Conservation (phyloP, 257 asterid species). For the Solanum lycopersicoides region DNA sequence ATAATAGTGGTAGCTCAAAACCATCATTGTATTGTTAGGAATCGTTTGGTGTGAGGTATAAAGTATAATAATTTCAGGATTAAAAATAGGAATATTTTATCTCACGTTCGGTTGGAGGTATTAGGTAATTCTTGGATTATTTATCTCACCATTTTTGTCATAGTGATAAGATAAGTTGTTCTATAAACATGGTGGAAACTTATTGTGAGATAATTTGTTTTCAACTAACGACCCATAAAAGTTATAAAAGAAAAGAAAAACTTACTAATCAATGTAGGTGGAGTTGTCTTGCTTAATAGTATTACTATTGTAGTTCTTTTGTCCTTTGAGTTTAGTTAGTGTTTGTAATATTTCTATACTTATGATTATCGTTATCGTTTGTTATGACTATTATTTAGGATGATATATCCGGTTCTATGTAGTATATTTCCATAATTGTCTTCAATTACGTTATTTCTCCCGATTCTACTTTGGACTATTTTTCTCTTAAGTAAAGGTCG, state of each 20-base stretch:
- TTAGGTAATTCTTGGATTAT: too few species aligned
- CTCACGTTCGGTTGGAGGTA: neutral
- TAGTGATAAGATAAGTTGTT: rapidly evolving
- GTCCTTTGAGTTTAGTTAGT: neutral
- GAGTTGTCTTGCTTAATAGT: neutral
- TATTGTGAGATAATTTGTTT: neutral
- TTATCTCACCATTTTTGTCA: neutral
- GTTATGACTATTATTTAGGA: neutral
- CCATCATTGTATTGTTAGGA: neutral
- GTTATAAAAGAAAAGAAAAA: neutral
- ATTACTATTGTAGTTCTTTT: neutral
- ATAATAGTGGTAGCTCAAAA: neutral
- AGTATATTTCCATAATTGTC: neutral
- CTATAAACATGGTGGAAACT: rapidly evolving
- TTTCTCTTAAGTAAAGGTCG: neutral
- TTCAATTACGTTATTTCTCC: too few species aligned
- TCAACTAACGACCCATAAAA: neutral
- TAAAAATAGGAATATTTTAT: too few species aligned
- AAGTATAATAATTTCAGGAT: neutral
- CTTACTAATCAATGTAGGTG: neutral
- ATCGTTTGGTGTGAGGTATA: neutral
- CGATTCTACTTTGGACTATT: too few species aligned
- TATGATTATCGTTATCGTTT: too few species aligned
- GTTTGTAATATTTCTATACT: neutral
- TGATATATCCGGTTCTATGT: rapidly evolving